These are phyloP conservation scores for Letharia columbiana DNA, from an alignment of 495 filamentous ascomycete genomes.

Conservation along the genomic window DNA sequence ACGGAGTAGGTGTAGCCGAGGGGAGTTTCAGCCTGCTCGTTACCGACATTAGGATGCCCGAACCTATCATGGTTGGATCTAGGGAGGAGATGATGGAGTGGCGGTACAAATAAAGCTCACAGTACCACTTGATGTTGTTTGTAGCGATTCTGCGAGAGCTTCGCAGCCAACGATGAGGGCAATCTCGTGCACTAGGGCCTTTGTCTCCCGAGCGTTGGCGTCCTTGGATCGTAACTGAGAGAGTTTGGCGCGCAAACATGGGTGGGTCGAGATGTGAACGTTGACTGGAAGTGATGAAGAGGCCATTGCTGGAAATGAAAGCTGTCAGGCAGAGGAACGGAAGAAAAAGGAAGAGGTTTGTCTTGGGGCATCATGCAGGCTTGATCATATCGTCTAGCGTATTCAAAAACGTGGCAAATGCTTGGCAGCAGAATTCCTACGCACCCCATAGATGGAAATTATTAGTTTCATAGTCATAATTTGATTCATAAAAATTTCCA, in stretches of 20 bases:
- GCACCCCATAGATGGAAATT: no score
- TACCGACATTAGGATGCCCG: slow-evolving; percentile 3
- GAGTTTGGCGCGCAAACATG: slow-evolving; percentile 80
- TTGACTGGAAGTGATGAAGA: slow-evolving; percentile 48
- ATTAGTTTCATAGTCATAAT: no score
- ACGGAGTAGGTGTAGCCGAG: slow-evolving; percentile 63
- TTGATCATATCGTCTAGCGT: background rate
- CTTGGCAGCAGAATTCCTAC: no score
- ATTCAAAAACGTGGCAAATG: no score
- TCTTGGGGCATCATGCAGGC: background rate
- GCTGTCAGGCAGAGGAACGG: background rate
- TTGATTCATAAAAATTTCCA: no score
- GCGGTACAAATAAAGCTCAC: slow-evolving; percentile 19
- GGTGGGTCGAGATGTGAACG: slow-evolving; percentile 77
- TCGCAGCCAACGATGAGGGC: slow-evolving; percentile 73
- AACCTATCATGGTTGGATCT: background rate
- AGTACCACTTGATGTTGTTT: slow-evolving; percentile 38
- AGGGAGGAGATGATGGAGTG: background rate
- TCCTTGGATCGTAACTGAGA: slow-evolving; percentile 70
- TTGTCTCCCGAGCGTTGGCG: slow-evolving; percentile 67
- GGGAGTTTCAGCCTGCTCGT: slow-evolving; percentile 57
- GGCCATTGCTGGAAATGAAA: slow-evolving; percentile 13
- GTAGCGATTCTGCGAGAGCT: slow-evolving; percentile 62
- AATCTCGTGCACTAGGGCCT: slow-evolving; percentile 76
- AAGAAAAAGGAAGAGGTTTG: background rate